Evolutionary conservation across 2,329 filamentous ascomycete species (phyloP), one percentile per base, ranked within the genome.

Genomic region (Raffaelea albimanens): DNA sequence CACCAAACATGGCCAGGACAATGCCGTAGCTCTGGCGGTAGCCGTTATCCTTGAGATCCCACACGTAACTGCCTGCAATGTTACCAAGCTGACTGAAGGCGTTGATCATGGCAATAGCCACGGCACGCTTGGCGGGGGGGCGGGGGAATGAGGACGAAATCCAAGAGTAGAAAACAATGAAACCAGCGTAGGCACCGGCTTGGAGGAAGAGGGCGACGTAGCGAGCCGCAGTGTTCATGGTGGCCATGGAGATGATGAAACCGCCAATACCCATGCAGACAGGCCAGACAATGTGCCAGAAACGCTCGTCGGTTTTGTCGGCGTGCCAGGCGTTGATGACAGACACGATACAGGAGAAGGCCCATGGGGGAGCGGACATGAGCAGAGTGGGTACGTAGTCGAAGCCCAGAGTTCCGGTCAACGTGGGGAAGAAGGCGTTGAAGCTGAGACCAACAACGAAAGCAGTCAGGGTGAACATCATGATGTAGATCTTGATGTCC

Each of bases 41-140:
- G 18, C 34, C 34, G 18, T 38, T 38, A 5, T 38, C 34, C 13
- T 52, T 59, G 39, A 20, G 23, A 13, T 45, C 41, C 48, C 48
- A 54, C 16, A 54, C 43, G 36, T 54, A 54, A 9, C 43, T 45
- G 18, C 50, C 52, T 19, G 46, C 44, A 18, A 54, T 48, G 56
- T 78, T 79, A 45, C 75, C 75, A 3, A 79, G 65, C 63, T 77
- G 76, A 38, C 68, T 69, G 61, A 75, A 73, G 49, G 69, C 76
- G 58, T 80, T 80, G 65, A 80, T 73, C 59, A 80, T 68, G 48
- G 76, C 76, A 40, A 80, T 75, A 19, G 76, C 76, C 2, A 79
- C 76, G 75, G 48, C 48, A 16, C 43, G 43, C 19, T 50, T 50
- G 14, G 45, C 48, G 2, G 45, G 42, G 21, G 48, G 76, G 1